phyloP scores from a whole-genome alignment of 352 stramenopile species.

The Phytophthora nicotianae region DNA sequence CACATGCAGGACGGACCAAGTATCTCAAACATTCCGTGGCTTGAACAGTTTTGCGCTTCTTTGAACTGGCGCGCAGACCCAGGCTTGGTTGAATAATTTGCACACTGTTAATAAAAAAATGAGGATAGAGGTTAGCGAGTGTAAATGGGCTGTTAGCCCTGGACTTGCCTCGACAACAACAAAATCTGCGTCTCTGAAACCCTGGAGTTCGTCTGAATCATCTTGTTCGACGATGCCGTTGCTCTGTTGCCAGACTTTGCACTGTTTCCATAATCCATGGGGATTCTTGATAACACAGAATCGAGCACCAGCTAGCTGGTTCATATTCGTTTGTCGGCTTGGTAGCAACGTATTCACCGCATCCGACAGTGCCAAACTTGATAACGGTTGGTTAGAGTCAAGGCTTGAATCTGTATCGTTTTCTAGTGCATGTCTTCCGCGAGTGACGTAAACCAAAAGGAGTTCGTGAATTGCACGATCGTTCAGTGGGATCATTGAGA shows the following conservation, averaged over 20 bases:
- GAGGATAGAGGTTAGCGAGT: conserved; percentile 1
- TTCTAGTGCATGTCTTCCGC: conserved; percentile 11
- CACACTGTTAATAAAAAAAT: conserved; percentile 6
- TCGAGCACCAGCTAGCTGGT: not conserved
- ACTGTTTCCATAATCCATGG: conserved; percentile 20
- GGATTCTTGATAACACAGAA: conserved; percentile 43
- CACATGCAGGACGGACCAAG: conserved; percentile 34
- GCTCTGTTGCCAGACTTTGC: conserved; percentile 1
- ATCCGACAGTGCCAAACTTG: conserved; percentile 42
- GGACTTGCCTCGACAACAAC: conserved; percentile 35
- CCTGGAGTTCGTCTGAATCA: conserved; percentile 7
- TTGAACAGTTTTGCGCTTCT: not conserved
- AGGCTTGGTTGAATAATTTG: not conserved
- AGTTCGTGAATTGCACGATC: conserved; percentile 40
- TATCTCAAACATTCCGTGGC: conserved; percentile 14
- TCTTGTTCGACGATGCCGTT: conserved; percentile 2
- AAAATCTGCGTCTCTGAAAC: conserved; percentile 20
- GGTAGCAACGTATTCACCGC: conserved; percentile 35
- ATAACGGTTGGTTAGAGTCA: conserved; percentile 8
- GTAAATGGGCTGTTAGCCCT: not conserved
- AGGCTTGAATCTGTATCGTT: not conserved
- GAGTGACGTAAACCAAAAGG: conserved; percentile 40
- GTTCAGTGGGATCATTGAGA: conserved; percentile 34
- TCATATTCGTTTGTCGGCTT: not conserved
- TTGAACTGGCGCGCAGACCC: not conserved